Conservation (phyloP, 2,329 filamentous ascomycete species). For the Fusarium dimerum region DNA sequence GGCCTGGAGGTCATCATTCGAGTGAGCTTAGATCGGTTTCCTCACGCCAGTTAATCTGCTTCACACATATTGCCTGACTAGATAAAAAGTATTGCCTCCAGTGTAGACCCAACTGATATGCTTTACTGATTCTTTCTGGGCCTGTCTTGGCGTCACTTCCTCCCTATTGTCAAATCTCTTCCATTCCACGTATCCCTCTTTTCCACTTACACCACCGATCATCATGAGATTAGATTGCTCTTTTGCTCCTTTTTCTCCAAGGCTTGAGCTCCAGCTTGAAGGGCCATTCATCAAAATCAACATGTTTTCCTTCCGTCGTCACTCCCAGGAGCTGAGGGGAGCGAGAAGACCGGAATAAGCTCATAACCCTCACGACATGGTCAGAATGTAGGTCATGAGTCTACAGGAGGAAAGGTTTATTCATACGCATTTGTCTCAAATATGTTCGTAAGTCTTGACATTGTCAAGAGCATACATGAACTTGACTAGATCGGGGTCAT, state of each 20-base stretch:
- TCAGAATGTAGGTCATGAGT: background rate
- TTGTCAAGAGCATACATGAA: background rate
- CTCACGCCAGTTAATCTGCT: too few species aligned
- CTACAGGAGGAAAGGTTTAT: background rate
- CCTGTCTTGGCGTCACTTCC: too few species aligned
- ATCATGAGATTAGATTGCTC: slow-evolving; percentile 3
- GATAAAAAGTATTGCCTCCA: too few species aligned
- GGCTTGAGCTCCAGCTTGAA: slow-evolving; percentile 1
- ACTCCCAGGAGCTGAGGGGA: background rate
- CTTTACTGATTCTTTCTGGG: too few species aligned
- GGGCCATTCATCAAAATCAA: slow-evolving; percentile 10
- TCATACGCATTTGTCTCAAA: background rate
- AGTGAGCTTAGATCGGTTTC: too few species aligned
- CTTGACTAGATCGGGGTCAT: slow-evolving; percentile 1
- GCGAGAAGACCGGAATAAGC: background rate
- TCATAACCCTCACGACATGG: background rate
- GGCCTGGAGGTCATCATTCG: too few species aligned
- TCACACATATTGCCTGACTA: too few species aligned
- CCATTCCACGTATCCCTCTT: slow-evolving; percentile 10
- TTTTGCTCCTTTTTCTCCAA: background rate
- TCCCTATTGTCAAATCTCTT: too few species aligned
- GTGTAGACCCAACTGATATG: too few species aligned
- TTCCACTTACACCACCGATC: background rate
- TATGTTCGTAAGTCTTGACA: background rate
- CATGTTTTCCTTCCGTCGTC: slow-evolving; percentile 4